Base-by-base conservation (phyloP, 306 rosid genomes). In the Delonix regia region DNA sequence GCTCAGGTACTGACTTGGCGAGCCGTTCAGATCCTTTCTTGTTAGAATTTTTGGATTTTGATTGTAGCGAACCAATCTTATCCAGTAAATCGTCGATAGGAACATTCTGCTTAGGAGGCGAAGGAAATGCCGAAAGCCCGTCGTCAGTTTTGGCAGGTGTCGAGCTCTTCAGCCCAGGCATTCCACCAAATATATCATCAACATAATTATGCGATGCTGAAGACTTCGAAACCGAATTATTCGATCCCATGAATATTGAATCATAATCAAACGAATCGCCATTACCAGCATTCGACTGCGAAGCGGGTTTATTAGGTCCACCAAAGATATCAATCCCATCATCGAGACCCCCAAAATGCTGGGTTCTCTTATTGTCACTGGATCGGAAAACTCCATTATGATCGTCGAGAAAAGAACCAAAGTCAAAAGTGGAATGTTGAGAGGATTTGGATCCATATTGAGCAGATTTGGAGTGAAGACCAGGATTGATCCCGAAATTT, bases 141-240 rank as follows among this genome's bases (percentile, higher is more conserved):
- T 79, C 81, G 34, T 78, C 90, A 39, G 39, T 57, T 41, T 84
- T 84, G 28, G 74, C 48, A 55, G 85, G 72, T 34, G 7, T 81
- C 18, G 83, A 38, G 77, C 63, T 79, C 64, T 84, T 81, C 69
- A 78, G 69, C 41, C 85, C 91, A 19, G 88, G 84, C 77, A 83
- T 79, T 73, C 85, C 94, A 74, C 90, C 91, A 85, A 95, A 93
- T 68, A 91, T 70, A 62, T 87, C 99, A 81, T 88, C 94, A 67
- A 83, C 88, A 22, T 66, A 81, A 45, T 11, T 63, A 41, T 15
- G 28, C n/a, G 75, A 41, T 15, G 84, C 48, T 13, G 91, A 64
- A 42, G 84, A 34, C 18, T 52, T 42, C 25, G 84, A 76, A 83
- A 65, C 77, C 62, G 87, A 81, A 39, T 81, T 76, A 41, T 7